These are phyloP conservation scores for Pseudoscleropodium purum DNA, from an alignment of 225 moss, liverwort and hornwort genomes.

Conservation along the genomic window DNA sequence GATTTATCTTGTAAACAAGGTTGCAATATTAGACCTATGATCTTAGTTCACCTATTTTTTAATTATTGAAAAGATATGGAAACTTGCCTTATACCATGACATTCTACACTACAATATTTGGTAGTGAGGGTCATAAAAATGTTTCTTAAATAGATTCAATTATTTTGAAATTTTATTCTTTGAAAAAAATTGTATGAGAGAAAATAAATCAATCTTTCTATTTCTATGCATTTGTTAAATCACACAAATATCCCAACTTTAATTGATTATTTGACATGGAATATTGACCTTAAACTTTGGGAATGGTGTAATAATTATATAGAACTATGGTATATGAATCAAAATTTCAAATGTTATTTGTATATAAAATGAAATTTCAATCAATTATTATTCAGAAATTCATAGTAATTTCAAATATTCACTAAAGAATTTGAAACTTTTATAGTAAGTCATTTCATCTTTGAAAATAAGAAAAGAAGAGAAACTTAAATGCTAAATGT, in stretches of 20 bases:
- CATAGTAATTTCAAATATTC: neutral
- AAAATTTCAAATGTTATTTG: neutral
- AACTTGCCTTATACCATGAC: neutral
- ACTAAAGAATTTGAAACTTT: neutral
- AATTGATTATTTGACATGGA: neutral
- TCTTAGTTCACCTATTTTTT: neutral
- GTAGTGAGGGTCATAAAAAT: accelerated
- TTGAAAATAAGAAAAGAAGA: neutral
- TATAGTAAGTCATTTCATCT: neutral
- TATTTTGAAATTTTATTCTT: neutral
- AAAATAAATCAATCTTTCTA: neutral
- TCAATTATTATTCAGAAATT: too few relatives aligned
- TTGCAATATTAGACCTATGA: neutral
- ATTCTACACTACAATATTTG: neutral
- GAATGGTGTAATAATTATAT: neutral
- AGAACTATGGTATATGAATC: neutral
- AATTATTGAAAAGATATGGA: neutral
- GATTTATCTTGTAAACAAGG: accelerated
- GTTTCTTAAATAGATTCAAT: neutral
- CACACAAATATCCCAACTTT: neutral
- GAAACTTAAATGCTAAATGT: neutral
- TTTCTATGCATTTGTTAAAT: neutral
- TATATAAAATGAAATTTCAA: neutral
- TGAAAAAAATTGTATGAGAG: too few relatives aligned
- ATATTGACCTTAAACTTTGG: too few relatives aligned